Evolutionary conservation across 2,329 filamentous ascomycete species (phyloP).

Genomic region (Trichoderma afroharzianum): DNA sequence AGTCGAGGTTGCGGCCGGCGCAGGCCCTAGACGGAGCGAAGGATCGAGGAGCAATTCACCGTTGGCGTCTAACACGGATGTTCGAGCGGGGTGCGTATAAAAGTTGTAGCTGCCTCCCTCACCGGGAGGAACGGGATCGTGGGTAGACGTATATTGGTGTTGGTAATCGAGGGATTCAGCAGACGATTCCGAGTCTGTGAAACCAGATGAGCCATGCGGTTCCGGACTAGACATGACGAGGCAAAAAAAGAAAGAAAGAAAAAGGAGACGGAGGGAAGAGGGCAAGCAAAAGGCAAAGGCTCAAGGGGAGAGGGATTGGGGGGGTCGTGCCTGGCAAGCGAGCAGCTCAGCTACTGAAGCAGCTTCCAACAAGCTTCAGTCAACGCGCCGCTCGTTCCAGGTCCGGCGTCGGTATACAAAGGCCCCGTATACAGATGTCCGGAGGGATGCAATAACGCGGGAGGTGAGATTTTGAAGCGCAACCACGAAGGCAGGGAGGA

Average conservation of each 20-base stretch:
- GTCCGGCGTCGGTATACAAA: slow-evolving; percentile 4
- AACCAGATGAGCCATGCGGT: slow-evolving; percentile 26
- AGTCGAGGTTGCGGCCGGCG: slow-evolving; percentile 12
- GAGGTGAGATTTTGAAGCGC: neutral
- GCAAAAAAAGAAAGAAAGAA: neutral
- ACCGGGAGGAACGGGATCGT: slow-evolving; percentile 34
- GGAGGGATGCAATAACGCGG: neutral
- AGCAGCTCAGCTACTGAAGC: slow-evolving; percentile 21
- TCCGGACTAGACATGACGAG: slow-evolving; percentile 22
- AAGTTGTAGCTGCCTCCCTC: slow-evolving; percentile 43
- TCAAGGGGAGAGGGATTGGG: neutral
- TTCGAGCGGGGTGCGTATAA: slow-evolving; percentile 31
- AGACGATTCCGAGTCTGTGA: slow-evolving; percentile 26
- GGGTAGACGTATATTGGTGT: slow-evolving; percentile 18
- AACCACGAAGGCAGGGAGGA: neutral
- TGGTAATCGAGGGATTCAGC: slow-evolving; percentile 18
- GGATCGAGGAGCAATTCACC: slow-evolving; percentile 32
- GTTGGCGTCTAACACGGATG: slow-evolving; percentile 48
- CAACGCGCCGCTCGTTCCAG: slow-evolving; percentile 22
- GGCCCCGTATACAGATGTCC: neutral
- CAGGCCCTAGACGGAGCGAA: slow-evolving; percentile 8
- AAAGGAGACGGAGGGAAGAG: neutral
- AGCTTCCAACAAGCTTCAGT: slow-evolving; percentile 22
- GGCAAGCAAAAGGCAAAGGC: neutral
- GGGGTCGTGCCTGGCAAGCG: slow-evolving; percentile 21